phyloP scores from a whole-genome alignment of 225 moss, liverwort and hornwort genomes.

The Asterella californica region DNA sequence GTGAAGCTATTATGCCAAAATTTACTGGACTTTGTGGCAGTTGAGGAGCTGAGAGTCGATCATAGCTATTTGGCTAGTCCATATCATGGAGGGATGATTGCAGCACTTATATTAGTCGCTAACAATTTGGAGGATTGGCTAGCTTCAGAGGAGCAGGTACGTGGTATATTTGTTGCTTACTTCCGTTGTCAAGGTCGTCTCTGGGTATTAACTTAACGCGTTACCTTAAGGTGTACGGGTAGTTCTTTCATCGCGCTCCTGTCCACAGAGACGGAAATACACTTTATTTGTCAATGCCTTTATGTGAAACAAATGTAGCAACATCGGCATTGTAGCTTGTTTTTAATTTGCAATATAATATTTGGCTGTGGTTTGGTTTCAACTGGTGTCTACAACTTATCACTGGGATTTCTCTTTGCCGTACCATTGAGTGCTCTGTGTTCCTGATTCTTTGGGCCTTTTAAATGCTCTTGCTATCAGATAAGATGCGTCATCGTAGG shows the following conservation, averaged over 20 bases:
- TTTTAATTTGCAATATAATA: no score
- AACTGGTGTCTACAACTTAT: no score
- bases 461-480: conserved; percentile 31
- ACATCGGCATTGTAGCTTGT: not conserved
- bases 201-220: not conserved
- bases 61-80: conserved; percentile 86
- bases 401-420: no score
- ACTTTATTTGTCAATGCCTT: not conserved
- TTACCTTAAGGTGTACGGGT: not conserved
- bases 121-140: conserved; percentile 66
- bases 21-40: conserved; percentile 19
- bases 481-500: conserved; percentile 76
- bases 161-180: conserved; percentile 1
- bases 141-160: conserved; percentile 59
- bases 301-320: not conserved
- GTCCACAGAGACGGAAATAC: not conserved
- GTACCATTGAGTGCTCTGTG: no score
- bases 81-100: conserved; percentile 83
- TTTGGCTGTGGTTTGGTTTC: no score
- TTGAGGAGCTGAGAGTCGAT: conserved; percentile 57
- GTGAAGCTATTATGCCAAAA: not conserved
- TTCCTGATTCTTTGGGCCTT: not conserved
- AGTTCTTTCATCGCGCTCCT: not conserved
- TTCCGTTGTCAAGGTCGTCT: not conserved
- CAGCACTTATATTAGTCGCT: conserved; percentile 72